phyloP scores from a whole-genome alignment of 371 early-diverging fungal genomes.

The Syncephalastrum monosporum region DNA sequence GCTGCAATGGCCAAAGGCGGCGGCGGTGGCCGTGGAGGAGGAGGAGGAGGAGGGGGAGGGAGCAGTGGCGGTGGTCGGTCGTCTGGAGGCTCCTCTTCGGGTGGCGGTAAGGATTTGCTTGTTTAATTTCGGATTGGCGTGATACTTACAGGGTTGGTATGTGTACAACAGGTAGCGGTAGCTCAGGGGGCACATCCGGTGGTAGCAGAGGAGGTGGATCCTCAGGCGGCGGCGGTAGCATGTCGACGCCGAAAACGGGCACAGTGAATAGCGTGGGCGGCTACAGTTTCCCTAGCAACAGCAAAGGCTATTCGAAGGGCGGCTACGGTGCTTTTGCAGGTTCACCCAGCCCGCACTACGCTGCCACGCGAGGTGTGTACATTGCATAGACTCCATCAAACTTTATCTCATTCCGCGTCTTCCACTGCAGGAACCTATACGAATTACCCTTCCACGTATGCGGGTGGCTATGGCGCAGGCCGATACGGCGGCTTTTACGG shows the following conservation, averaged over 20 bases:
- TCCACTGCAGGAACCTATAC: conserved; percentile 24
- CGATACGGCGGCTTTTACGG: conserved; percentile 38
- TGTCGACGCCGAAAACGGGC: conserved; percentile 17
- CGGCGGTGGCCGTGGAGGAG: conserved; percentile 24
- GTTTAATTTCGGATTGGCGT: no score
- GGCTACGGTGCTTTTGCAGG: conserved; percentile 32
- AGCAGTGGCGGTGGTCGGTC: conserved; percentile 24
- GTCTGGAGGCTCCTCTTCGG: conserved; percentile 20
- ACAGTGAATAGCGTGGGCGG: conserved; percentile 17
- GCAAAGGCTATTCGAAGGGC: conserved; percentile 28
- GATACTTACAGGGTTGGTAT: no score
- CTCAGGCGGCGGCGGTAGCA: conserved; percentile 14
- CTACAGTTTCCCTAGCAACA: conserved; percentile 21
- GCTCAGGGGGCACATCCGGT: conserved; percentile 7
- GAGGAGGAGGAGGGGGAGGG: conserved; percentile 23
- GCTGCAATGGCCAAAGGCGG: conserved; percentile 24
- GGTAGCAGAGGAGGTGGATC: conserved; percentile 24
- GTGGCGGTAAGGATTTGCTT: conserved; percentile 6
- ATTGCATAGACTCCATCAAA: neutral
- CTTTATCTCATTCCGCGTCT: neutral
- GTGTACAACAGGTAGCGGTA: conserved; percentile 1
- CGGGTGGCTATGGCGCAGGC: conserved; percentile 33
- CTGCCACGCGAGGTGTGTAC: conserved; percentile 29
- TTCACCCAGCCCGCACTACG: conserved; percentile 18
- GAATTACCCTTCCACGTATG: conserved; percentile 35